Conservation (phyloP, 306 rosid genomes). For the Spatholobus suberectus region DNA sequence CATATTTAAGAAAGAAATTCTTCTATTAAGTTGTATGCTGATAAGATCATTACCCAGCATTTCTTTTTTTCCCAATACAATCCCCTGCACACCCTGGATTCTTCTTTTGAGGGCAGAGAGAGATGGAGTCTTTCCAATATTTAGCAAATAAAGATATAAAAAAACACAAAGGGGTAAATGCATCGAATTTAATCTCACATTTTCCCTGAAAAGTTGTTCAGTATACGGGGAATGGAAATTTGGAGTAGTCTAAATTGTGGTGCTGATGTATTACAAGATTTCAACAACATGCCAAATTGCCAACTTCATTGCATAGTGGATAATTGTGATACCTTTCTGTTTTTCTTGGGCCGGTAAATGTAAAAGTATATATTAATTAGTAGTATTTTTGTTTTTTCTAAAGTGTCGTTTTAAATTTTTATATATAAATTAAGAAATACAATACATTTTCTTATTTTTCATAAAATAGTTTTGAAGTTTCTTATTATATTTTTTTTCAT, state of each 20-base stretch:
- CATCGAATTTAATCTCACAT: background rate
- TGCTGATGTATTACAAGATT: background rate
- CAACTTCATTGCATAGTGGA: background rate
- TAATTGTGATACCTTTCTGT: background rate
- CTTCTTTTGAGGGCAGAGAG: background rate
- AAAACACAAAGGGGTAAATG: background rate
- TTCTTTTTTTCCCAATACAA: background rate
- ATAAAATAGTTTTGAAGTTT: too few species aligned
- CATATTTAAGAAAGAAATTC: too few species aligned
- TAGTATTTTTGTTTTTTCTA: too few species aligned
- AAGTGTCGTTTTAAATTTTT: too few species aligned
- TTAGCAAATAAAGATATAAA: background rate
- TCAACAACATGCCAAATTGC: background rate
- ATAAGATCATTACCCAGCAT: background rate
- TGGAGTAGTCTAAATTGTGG: background rate
- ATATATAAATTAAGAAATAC: too few species aligned
- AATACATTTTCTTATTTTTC: too few species aligned
- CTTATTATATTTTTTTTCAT: too few species aligned
- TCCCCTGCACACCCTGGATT: background rate
- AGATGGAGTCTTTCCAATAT: background rate
- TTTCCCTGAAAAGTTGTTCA: background rate
- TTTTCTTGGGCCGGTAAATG: background rate
- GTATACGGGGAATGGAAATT: background rate
- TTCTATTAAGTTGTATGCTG: background rate
- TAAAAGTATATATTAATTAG: background rate